phyloP scores from a whole-genome alignment of 768 basidiomycete species.

The Rhizopogon vesiculosus region DNA sequence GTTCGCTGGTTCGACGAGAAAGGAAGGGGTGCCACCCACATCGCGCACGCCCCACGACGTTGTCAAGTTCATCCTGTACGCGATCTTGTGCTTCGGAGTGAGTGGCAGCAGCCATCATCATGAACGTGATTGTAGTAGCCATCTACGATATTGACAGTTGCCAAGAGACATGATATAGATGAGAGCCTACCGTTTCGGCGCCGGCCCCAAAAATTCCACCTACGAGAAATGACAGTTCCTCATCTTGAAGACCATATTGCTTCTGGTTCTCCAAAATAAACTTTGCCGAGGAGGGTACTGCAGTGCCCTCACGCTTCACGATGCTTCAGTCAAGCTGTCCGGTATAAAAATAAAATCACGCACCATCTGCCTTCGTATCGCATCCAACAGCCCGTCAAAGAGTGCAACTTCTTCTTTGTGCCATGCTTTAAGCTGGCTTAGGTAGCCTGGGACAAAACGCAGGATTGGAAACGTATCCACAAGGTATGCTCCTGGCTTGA shows the following conservation, averaged over 20 bases:
- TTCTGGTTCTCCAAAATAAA: conserved; percentile 32
- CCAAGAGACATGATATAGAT: background rate
- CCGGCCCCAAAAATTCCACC: conserved; percentile 42
- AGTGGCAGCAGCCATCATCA: conserved; percentile 50
- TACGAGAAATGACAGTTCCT: conserved; percentile 34
- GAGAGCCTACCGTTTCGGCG: conserved; percentile 30
- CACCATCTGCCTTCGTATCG: conserved; percentile 26
- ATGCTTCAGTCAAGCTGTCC: background rate
- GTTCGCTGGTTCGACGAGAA: background rate
- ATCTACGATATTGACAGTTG: conserved; percentile 14
- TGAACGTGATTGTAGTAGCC: conserved; percentile 45
- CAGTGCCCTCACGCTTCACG: conserved; percentile 18
- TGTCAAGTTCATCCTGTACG: conserved; percentile 51
- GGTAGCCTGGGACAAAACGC: conserved; percentile 26
- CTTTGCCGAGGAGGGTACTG: conserved; percentile 28
- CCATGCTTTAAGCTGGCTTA: conserved; percentile 46
- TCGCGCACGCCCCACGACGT: conserved; percentile 38
- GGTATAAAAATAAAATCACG: background rate
- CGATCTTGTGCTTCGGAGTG: conserved; percentile 44
- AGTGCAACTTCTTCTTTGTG: conserved; percentile 39
- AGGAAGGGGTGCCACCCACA: conserved; percentile 5
- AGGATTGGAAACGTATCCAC: conserved; percentile 22
- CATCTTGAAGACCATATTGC: conserved; percentile 24
- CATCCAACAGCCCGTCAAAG: conserved; percentile 26
- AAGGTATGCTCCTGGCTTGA: conserved; percentile 21